These are phyloP conservation scores for Emericellopsis terricola DNA, from an alignment of 495 filamentous ascomycete genomes.

Conservation along the genomic window DNA sequence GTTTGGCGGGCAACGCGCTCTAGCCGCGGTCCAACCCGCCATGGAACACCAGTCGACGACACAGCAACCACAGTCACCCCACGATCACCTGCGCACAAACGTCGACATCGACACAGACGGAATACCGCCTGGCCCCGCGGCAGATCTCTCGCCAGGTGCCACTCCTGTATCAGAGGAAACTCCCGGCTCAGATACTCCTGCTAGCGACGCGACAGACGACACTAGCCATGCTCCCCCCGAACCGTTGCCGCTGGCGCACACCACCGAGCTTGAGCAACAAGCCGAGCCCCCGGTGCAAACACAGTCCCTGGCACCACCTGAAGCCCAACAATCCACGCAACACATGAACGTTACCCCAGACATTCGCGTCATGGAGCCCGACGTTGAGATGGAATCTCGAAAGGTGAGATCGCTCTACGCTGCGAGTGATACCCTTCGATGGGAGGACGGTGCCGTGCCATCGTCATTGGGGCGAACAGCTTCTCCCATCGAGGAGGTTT, in stretches of 20 bases:
- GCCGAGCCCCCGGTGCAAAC: not conserved
- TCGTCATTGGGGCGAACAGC: slow-evolving; percentile 17
- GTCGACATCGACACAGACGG: no score
- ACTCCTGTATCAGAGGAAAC: not conserved
- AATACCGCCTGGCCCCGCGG: no score
- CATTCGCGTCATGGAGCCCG: slow-evolving; percentile 46
- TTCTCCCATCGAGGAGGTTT: slow-evolving; percentile 19
- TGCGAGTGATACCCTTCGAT: slow-evolving; percentile 41
- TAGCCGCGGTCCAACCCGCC: no score
- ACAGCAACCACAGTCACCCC: no score
- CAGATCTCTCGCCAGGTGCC: not conserved
- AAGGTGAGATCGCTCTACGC: slow-evolving; percentile 89
- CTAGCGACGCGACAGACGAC: not conserved
- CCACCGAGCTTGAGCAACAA: not conserved
- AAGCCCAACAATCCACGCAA: no score
- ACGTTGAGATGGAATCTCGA: slow-evolving; percentile 70
- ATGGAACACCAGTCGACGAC: slow-evolving; percentile 6
- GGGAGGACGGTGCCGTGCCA: slow-evolving; percentile 34
- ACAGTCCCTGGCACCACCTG: no score
- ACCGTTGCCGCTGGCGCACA: not conserved
- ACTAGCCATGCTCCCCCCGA: not conserved
- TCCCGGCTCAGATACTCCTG: not conserved
- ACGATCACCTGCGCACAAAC: no score
- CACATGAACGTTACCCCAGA: slow-evolving; percentile 12
- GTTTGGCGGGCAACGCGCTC: slow-evolving; percentile 31